Percentiles rank a stretch among this genome's conserved stretches.
These are phyloP conservation scores for Adansonia madagascariensis DNA, from an alignment of 441 rosid species.

Conservation along the genomic window DNA sequence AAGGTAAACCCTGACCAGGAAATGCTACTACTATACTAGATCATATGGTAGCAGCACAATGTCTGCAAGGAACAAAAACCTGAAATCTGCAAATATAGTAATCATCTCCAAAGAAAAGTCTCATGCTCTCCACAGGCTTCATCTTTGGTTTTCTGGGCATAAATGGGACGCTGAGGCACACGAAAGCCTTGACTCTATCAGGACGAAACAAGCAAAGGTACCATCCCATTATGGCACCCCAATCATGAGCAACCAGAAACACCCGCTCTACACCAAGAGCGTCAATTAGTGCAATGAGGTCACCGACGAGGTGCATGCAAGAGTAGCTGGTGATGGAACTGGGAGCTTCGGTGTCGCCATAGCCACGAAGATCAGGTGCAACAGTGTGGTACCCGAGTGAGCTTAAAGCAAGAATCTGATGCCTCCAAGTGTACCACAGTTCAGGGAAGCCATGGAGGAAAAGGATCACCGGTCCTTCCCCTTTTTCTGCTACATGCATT, in stretches of 20 bases:
- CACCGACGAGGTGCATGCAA: slow-evolving; percentile 62
- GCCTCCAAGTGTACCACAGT: slow-evolving; percentile 88
- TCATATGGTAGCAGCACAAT: not conserved
- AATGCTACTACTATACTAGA: too few species aligned
- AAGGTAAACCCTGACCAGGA: too few species aligned
- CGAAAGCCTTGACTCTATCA: slow-evolving; percentile 60
- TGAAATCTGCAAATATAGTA: slow-evolving; percentile 88
- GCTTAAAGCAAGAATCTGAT: slow-evolving; percentile 63
- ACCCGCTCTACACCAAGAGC: slow-evolving; percentile 55
- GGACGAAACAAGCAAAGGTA: slow-evolving; percentile 69
- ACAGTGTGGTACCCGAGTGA: slow-evolving; percentile 62
- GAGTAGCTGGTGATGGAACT: slow-evolving; percentile 50
- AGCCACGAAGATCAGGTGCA: slow-evolving; percentile 87
- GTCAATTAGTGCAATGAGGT: slow-evolving; percentile 61
- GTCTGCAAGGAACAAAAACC: slow-evolving; percentile 36
- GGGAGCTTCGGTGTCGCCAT: slow-evolving; percentile 70
- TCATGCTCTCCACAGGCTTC: slow-evolving; percentile 58
- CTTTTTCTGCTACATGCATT: slow-evolving; percentile 80
- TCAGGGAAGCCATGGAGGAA: slow-evolving; percentile 86
- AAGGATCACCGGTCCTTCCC: slow-evolving; percentile 56
- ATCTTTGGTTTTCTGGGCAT: slow-evolving; percentile 57
- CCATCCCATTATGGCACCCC: slow-evolving; percentile 83
- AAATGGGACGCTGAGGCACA: slow-evolving; percentile 69
- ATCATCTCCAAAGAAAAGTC: slow-evolving; percentile 65
- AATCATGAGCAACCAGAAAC: slow-evolving; percentile 72